Evolutionary conservation across 371 early-diverging fungal species (phyloP).

Genomic region (Mortierella sp.): DNA sequence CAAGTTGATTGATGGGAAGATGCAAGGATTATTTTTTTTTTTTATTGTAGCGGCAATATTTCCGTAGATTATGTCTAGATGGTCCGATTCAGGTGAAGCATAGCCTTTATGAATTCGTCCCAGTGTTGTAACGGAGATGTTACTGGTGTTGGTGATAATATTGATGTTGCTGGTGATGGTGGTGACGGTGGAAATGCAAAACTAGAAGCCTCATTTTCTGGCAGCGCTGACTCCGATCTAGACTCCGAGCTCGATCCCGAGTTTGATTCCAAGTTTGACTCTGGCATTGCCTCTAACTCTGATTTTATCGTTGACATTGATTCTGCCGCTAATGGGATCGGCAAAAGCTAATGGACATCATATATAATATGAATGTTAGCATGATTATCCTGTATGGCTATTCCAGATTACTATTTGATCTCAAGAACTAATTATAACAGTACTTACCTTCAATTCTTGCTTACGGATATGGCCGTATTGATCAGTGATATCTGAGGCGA

Average conservation of each 20-base stretch:
- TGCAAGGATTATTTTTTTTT: neutral
- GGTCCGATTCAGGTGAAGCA: constrained; percentile 10
- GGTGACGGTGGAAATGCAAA: neutral
- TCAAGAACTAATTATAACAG: neutral
- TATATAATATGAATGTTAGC: neutral
- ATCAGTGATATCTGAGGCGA: constrained; percentile 39
- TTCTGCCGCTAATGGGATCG: constrained; percentile 1
- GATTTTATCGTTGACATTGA: neutral
- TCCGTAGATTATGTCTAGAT: neutral
- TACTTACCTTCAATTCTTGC: constrained; percentile 46
- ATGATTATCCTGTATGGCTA: too few relatives aligned
- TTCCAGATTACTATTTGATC: neutral
- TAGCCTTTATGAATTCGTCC: constrained; percentile 11
- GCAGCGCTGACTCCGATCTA: neutral
- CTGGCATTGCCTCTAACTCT: neutral
- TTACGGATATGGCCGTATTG: constrained; percentile 35
- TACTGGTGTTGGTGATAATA: constrained; percentile 3
- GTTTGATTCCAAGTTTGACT: neutral
- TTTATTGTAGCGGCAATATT: neutral
- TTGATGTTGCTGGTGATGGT: neutral
- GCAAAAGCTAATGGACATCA: constrained; percentile 7
- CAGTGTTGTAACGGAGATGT: constrained; percentile 16
- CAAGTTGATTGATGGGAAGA: too few relatives aligned
- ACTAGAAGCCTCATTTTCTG: constrained; percentile 1
- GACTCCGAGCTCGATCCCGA: neutral